Evolutionary conservation across 2,329 filamentous ascomycete species (phyloP), one percentile per base, ranked within the genome.

Genomic region (Lachnellula arida): DNA sequence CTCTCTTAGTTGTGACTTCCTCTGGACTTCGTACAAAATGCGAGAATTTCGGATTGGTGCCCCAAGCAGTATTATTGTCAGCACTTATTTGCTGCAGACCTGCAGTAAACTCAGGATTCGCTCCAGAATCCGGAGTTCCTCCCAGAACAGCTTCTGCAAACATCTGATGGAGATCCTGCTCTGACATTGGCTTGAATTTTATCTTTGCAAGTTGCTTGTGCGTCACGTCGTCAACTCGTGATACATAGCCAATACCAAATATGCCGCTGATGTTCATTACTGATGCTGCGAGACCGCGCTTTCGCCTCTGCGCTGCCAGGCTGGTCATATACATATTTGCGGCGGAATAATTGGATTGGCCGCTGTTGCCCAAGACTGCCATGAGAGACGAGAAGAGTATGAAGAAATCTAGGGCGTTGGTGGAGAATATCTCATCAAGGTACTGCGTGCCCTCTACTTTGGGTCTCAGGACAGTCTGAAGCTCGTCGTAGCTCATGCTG

Each of bases 301-400:
- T 60, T 0, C 73, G 57, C 4, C 78, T 65, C 34, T 75, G 67
- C 1, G 59, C 47, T 0, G 70, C 73, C 0, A 81, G 61, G 1
- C 60, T 60, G 7, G 60, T 61, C 70, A 80, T 73, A 65, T 71
- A 81, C 3, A 59, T 58, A 58, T 79, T 79, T 3, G 73, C 76
- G 0, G 75, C 74, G 0, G 68, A 63, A 56, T 81, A 81, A 59
- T 74, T 76, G 2, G 70, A 60, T 59, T 81, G 78, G 0, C 70
- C 73, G 7, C 46, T 23, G 47, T 70, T 70, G 3, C 73, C 73
- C 5, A 64, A 53, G 3, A 70, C 58, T 2, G 46, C 46, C 0
- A 64, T 54, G 1, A 70, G 25, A 0, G 73, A 75, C 1, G 70
- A 71, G 48, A 74, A 68, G 14, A 71, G 39, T 47, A 75, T 62